A percentile compares a stretch with the other conserved stretches of the same genome.
Conservation (phyloP, 495 filamentous ascomycete genomes). For the Saxispiralis lemnorum region DNA sequence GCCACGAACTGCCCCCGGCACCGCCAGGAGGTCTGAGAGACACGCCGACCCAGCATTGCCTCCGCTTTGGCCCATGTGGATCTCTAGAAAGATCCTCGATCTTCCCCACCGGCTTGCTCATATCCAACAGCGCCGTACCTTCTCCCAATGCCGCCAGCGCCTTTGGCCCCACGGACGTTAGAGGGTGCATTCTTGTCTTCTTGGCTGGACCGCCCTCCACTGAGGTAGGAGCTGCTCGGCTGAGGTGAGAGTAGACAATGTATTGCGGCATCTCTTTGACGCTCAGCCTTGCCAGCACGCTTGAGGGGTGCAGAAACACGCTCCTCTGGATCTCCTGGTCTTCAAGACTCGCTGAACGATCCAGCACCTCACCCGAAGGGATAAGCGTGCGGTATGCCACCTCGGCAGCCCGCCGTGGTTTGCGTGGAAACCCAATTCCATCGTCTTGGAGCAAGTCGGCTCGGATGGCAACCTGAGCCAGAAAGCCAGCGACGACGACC, state of each 20-base stretch:
- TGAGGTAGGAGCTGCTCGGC: constrained; percentile 40
- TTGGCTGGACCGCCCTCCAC: constrained; percentile 25
- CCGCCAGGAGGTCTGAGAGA: constrained; percentile 34
- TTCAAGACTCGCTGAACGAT: not conserved
- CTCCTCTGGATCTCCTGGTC: constrained; percentile 29
- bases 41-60: constrained; percentile 60
- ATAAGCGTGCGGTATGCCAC: constrained; percentile 82
- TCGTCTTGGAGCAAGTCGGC: constrained; percentile 53
- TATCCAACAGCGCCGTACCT: constrained; percentile 67
- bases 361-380: constrained; percentile 30
- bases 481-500: constrained; percentile 79
- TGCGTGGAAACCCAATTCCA: constrained; percentile 47
- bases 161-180: constrained; percentile 55
- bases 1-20: constrained; percentile 61
- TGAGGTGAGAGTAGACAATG: constrained; percentile 71
- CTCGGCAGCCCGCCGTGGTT: constrained; percentile 65
- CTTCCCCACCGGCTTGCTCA: constrained; percentile 80
- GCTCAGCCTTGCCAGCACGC: constrained; percentile 51
- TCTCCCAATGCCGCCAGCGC: constrained; percentile 68
- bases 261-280: constrained; percentile 60
- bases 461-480: constrained; percentile 89
- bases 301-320: constrained; percentile 78
- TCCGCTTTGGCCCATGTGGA: constrained; percentile 31
- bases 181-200: constrained; percentile 74
- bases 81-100: constrained; percentile 37